Evolutionary conservation across 257 asterid species (phyloP).

Genomic region (Parsonsia alboflavescens): DNA sequence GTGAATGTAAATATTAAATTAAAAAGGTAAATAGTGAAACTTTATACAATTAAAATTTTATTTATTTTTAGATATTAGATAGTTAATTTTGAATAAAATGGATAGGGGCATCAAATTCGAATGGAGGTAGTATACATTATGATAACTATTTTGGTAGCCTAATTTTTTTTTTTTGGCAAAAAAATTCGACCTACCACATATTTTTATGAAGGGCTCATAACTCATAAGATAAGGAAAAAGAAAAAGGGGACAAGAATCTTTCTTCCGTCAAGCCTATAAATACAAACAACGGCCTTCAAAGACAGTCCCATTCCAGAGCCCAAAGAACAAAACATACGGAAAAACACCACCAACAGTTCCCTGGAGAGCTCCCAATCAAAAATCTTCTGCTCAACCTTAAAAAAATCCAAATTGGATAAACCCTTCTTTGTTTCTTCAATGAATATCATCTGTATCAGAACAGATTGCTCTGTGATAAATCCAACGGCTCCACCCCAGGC

Average conservation of each 20-base stretch:
- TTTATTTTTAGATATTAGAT: too few species aligned
- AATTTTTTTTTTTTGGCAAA: too few species aligned
- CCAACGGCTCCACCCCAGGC: constrained; percentile 5
- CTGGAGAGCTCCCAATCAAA: neutral
- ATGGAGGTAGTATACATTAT: too few species aligned
- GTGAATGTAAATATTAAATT: too few species aligned
- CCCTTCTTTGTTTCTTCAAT: neutral
- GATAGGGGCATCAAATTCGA: too few species aligned
- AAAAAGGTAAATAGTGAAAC: too few species aligned
- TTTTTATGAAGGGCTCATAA: too few species aligned
- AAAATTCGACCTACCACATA: too few species aligned
- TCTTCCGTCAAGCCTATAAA: constrained; percentile 31
- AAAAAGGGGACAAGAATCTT: constrained; percentile 16
- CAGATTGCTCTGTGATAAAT: constrained; percentile 10
- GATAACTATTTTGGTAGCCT: too few species aligned
- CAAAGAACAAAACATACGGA: neutral
- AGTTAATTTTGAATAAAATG: too few species aligned
- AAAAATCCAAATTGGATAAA: neutral
- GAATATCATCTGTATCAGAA: constrained; percentile 14
- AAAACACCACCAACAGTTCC: neutral
- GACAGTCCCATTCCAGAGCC: constrained; percentile 17
- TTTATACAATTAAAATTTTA: too few species aligned
- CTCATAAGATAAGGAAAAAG: too few species aligned
- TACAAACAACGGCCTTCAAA: constrained; percentile 19
- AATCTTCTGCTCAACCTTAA: neutral